Base-by-base conservation (phyloP, 768 basidiomycete species). In the Trametes villosa region DNA sequence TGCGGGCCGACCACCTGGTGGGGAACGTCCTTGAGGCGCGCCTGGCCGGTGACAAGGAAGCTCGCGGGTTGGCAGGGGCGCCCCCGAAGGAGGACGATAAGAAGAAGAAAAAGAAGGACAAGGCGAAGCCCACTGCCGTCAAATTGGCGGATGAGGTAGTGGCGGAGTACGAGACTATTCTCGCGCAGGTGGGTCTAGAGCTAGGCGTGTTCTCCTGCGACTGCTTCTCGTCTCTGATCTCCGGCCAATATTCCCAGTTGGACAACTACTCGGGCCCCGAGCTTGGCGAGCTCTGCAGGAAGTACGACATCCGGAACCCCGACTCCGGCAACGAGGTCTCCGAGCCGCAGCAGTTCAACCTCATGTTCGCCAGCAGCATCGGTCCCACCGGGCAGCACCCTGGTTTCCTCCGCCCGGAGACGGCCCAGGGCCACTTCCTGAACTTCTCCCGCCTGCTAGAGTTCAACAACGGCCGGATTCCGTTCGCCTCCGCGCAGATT, bases 331-430 rank as follows among this genome's bases (percentile, higher is more conserved):
- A 99, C 74, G 89, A 92, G 69, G 89, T 98, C 30, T 82, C 89
- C 46, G 94, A 96, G 72, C 97, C 97, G 9, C 90, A 93, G 69
- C 87, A 89, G 72, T 99, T 98, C 83, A 99, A 98, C 77, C 85
- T 98, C 70, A 98, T 99, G 97, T 98, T 99, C 76, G 87, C 92
- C 49, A 94, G 91, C 71, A 93, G 90, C 76, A 98, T 99, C 70
- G 97, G 96, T 22, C 96, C 96, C 15, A 98, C 96, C 2, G 96
- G 97, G 27, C 94, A 97, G 74, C 87, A 96, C 76, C 94, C 94
- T 68, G 96, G 95, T 46, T 98, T 85, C 77, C 88, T 99, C 53
- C 94, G 97, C 22, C 97, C 97, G 1, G 97, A 98, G 75, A 99
- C 97, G 0, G 96, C 97, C 0, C 96, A 98, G 71, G 94, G 96